Base-by-base conservation (phyloP, 768 basidiomycete genomes). In the Lentinula sp. region DNA sequence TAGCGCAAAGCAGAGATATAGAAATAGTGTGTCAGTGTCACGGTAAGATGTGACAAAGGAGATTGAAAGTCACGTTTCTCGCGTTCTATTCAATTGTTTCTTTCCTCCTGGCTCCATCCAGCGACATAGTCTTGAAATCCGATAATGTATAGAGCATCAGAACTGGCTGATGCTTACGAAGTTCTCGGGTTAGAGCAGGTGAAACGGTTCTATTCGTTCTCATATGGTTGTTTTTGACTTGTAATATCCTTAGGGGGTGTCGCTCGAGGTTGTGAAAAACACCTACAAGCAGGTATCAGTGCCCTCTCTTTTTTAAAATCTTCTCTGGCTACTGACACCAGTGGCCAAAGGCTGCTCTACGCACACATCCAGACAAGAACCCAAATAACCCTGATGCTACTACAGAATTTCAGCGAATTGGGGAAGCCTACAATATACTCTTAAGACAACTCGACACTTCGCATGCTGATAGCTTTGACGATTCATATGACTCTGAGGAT, bases 331-430 rank as follows among this genome's bases (percentile, higher is more conserved):
- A 42, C 37, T 54, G 57, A 28, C 13, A 32, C 48, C 16, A 16
- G 10, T 16, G 32, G 18, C 39, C 9, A 46, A 18, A 88, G 84
- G 74, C 85, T 57, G 88, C 88, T 4, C 74, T 89, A 23, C 78
- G 78, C 18, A 87, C 84, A 0, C 90, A 91, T 72, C 89, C 90
- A 7, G 89, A 90, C 74, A 91, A 90, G 74, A 90, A 90, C 61
- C 84, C 79, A 0, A 80, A 79, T 45, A 83, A 90, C 64, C 79
- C 78, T 43, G 75, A 79, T 64, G 89, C 88, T 50, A 90, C 89
- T 42, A 78, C 76, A 3, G 77, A 86, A 68, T 91, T 92, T 67
- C 89, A 91, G 71, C 73, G 76, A 56, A 70, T 93, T 49, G 80
- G 86, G 61, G 86, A 84, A 61, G 89, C 89, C 4, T 93, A 89